Evolutionary conservation across 2,329 filamentous ascomycete species (phyloP), one percentile per base, ranked within the genome.

Genomic region (Myriosclerotinia scirpicola): DNA sequence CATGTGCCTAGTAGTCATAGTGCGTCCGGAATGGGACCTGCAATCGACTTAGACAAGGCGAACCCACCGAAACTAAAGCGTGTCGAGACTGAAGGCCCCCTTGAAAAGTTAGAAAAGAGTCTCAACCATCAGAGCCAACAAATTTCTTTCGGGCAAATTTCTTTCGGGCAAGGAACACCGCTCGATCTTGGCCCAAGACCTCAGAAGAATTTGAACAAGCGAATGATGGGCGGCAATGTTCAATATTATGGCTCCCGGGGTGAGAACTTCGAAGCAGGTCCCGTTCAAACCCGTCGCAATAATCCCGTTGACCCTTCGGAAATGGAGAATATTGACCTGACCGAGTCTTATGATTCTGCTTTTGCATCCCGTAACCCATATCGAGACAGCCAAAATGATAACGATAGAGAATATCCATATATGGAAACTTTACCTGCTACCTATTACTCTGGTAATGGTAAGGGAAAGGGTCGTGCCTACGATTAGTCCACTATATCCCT

Each of bases 31-130:
- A 17, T 30, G 6, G 40, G 55, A 11, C 44, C 55, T 17, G 44
- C 11, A 12, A 58, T 58, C 7, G 55, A 58, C 22, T n/a, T 58
- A 8, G 55, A 58, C 40, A 58, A 30, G 55, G 55, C 55, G 14
- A 44, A 34, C 7, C 40, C 38, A 58, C 40, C 55, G 1, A 30
- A 3, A 12, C 40, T 61, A 5, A 61, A 40, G 14, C 58, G 58
- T 11, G 58, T 61, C 8, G 58, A 61, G 15, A 61, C 30, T 2
- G 58, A 61, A 38, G 58, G 61, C 5, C 61, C 61, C 12, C n/a
- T 58, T 8, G 52, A 48, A 3, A 36, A 22, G 17, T 38, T 64
- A 15, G 38, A 64, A 20, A 54, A 46, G 12, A 56, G 42, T 34
- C 20, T 64, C 20, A 38, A 5, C 3, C 26, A 64, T 3, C 40